Conservation (phyloP, 352 stramenopile species). For the Phytophthora idaei region DNA sequence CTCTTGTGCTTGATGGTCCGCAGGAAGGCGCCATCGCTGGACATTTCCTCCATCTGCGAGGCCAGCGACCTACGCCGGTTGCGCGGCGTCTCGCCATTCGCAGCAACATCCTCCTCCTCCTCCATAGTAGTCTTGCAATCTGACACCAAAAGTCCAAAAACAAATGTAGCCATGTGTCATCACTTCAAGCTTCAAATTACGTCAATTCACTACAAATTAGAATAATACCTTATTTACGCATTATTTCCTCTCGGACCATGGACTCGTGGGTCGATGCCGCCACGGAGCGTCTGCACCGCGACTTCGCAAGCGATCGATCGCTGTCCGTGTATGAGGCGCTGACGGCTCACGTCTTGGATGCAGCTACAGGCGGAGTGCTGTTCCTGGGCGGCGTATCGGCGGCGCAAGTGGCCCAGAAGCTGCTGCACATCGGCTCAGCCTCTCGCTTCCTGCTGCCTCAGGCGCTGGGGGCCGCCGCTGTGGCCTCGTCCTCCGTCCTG, state of each 20-base stretch:
- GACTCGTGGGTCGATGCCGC: constrained; percentile 22
- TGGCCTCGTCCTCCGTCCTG: constrained; percentile 53
- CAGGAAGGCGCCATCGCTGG: constrained; percentile 46
- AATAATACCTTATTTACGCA: constrained; percentile 1
- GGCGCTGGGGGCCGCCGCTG: constrained; percentile 42
- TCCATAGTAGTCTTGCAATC: no score
- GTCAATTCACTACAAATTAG: constrained; percentile 1
- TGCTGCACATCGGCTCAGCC: constrained; percentile 49
- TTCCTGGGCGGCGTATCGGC: constrained; percentile 54
- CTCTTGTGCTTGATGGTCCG: constrained; percentile 50
- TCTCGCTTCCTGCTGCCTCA: constrained; percentile 50
- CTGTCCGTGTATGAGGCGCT: constrained; percentile 50
- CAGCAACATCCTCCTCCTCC: constrained; percentile 15
- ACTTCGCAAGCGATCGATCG: constrained; percentile 49
- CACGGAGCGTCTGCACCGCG: constrained; percentile 30
- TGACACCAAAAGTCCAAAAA: no score
- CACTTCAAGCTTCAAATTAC: constrained; percentile 16
- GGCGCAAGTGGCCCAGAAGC: constrained; percentile 55
- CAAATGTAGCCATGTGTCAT: constrained; percentile 25
- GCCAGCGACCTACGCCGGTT: constrained; percentile 50
- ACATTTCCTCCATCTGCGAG: constrained; percentile 50
- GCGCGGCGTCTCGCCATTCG: not conserved
- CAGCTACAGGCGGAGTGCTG: constrained; percentile 50
- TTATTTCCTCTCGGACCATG: constrained; percentile 1
- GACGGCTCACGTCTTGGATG: constrained; percentile 47